phyloP scores from a whole-genome alignment of 2,329 filamentous ascomycete species.

The Myriosclerotinia scirpicola region DNA sequence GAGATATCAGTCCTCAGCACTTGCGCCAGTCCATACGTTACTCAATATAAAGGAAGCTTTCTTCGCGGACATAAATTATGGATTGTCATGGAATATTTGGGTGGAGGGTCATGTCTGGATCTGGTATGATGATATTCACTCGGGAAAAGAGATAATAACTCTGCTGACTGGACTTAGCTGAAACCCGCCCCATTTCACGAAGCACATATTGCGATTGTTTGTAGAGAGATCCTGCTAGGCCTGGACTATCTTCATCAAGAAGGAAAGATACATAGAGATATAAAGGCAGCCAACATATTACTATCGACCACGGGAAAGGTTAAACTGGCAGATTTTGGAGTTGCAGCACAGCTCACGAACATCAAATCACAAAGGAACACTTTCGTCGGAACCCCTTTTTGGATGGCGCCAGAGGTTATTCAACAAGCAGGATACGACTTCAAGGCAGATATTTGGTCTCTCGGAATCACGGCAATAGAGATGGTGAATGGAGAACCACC shows the following conservation, averaged over 20 bases:
- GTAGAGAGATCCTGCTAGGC: constrained; percentile 83
- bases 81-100: constrained; percentile 99
- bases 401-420: constrained; percentile 96
- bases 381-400: constrained; percentile 95
- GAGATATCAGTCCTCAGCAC: constrained; percentile 95
- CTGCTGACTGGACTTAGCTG: constrained; percentile 54
- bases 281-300: constrained; percentile 95
- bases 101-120: constrained; percentile 92
- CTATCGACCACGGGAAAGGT: constrained; percentile 88
- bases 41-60: constrained; percentile 95
- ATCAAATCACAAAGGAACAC: constrained; percentile 98
- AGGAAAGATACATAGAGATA: constrained; percentile 94
- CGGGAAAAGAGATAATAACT: neutral
- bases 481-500: constrained; percentile 88
- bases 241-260: constrained; percentile 92
- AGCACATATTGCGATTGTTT: constrained; percentile 89
- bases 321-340: constrained; percentile 95
- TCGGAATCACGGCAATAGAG: constrained; percentile 90
- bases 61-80: constrained; percentile 95
- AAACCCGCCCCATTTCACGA: constrained; percentile 90
- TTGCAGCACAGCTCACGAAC: constrained; percentile 93
- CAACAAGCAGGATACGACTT: constrained; percentile 82
- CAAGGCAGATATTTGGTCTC: constrained; percentile 90
- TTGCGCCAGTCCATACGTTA: constrained; percentile 90
- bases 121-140: constrained; percentile 58